Evolutionary conservation across 805 yeast genomes (phyloP).

Genomic region (Pichia rugopelliculosa): DNA sequence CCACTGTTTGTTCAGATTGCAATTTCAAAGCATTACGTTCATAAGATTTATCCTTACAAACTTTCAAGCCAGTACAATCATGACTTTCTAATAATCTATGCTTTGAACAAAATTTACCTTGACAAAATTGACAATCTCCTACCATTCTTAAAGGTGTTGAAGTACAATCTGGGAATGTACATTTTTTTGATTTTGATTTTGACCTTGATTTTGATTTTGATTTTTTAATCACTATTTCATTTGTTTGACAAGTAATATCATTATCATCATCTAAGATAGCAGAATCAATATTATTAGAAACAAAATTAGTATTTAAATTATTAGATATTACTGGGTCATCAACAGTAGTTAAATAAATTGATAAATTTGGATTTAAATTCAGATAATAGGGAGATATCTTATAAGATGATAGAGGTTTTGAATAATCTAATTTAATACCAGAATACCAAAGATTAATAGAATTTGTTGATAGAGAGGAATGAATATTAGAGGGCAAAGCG

Average conservation of each 20-base stretch:
- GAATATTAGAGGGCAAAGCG: conserved; percentile 20
- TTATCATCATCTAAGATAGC: conserved; percentile 18
- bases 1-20: conserved; percentile 77
- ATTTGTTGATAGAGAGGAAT: conserved; percentile 16
- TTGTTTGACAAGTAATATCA: not conserved
- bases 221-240: not conserved
- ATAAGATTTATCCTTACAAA: conserved; percentile 76
- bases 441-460: conserved; percentile 26
- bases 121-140: conserved; percentile 81
- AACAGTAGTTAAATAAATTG: conserved; percentile 25
- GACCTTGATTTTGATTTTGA: conserved; percentile 22
- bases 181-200: conserved; percentile 36
- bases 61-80: conserved; percentile 66
- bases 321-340: conserved; percentile 9
- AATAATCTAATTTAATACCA: conserved; percentile 28
- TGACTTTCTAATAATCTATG: conserved; percentile 86
- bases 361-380: conserved; percentile 12
- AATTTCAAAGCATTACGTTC: conserved; percentile 78
- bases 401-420: conserved; percentile 19
- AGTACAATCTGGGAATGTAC: conserved; percentile 52
- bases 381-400: conserved; percentile 22
- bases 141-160: conserved; percentile 60
- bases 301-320: not conserved
- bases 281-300: not conserved
- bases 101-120: conserved; percentile 78